Percentiles rank a stretch among this genome's conserved stretches.
Conservation (phyloP, 306 rosid species). For the Vigna nakashimae region DNA sequence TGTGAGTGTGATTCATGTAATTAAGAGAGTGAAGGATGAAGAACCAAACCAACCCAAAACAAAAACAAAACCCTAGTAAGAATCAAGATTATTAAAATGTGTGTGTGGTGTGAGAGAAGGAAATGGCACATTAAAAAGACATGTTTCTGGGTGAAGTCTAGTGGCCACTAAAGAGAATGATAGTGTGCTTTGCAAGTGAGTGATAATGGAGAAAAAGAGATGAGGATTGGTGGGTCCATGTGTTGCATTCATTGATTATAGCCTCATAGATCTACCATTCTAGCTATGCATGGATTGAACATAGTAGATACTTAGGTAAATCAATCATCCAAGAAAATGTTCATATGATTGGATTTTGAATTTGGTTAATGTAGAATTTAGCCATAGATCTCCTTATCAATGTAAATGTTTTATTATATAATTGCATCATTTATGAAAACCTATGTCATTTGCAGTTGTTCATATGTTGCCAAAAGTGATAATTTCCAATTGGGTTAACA, state of each 20-base stretch:
- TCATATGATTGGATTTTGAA: not conserved
- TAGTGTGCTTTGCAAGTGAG: conserved; percentile 39
- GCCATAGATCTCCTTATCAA: not conserved
- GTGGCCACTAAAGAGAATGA: conserved; percentile 31
- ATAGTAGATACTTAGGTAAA: not conserved
- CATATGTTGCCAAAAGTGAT: no score
- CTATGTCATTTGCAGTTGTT: no score
- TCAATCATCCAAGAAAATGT: not conserved
- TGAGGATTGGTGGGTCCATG: conserved; percentile 20
- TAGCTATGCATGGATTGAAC: not conserved
- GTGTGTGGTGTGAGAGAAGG: conserved; percentile 19
- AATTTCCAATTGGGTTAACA: not conserved
- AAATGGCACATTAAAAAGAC: conserved; percentile 1
- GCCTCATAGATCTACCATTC: conserved; percentile 1
- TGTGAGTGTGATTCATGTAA: not conserved
- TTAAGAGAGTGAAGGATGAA: not conserved
- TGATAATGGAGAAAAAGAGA: not conserved
- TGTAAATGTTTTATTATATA: not conserved
- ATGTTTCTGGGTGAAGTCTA: not conserved
- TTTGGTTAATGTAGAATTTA: no score
- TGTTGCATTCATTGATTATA: not conserved
- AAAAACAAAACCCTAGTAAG: conserved; percentile 5
- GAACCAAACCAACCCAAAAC: not conserved
- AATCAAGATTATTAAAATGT: not conserved
- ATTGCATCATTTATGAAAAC: not conserved